Conservation (phyloP, 2,329 filamentous ascomycete genomes). For the Gliomastix tumulicola region DNA sequence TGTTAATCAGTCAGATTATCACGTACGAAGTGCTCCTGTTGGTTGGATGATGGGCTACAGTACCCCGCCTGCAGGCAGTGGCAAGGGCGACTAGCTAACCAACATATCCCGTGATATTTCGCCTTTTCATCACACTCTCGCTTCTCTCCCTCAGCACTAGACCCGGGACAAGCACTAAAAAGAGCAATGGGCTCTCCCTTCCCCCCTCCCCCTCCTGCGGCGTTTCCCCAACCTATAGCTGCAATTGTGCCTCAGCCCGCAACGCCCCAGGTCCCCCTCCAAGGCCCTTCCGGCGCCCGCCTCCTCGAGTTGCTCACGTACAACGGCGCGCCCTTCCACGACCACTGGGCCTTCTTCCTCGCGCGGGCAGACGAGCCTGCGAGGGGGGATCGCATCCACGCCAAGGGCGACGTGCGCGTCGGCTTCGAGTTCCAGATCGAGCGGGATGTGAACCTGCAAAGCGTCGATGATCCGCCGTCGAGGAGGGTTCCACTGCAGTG, state of each 20-base stretch:
- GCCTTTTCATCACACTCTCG: no score
- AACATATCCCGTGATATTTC: no score
- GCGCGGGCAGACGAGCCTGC: conserved; percentile 7
- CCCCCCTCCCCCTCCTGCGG: neutral
- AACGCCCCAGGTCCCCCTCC: neutral
- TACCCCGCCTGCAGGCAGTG: no score
- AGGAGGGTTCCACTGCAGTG: conserved; percentile 20
- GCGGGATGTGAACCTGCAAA: conserved; percentile 14
- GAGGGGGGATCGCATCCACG: conserved; percentile 19
- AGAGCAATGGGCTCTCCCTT: no score
- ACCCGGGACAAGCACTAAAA: no score
- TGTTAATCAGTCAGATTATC: no score
- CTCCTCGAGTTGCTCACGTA: conserved; percentile 19
- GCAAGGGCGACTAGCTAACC: no score
- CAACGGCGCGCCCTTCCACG: conserved; percentile 22
- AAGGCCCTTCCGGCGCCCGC: conserved; percentile 11
- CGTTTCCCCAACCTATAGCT: neutral
- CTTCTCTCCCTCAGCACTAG: no score
- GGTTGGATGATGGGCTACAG: no score
- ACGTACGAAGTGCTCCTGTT: no score
- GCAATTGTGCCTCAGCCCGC: neutral
- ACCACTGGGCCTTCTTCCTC: conserved; percentile 26
- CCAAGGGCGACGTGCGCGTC: conserved; percentile 19
- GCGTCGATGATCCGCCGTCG: conserved; percentile 7
- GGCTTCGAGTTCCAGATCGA: conserved; percentile 22